A percentile compares a stretch with the other conserved stretches of the same genome.
These are phyloP conservation scores for Ogataea zsoltii DNA, from an alignment of 805 yeast genomes.

Conservation along the genomic window DNA sequence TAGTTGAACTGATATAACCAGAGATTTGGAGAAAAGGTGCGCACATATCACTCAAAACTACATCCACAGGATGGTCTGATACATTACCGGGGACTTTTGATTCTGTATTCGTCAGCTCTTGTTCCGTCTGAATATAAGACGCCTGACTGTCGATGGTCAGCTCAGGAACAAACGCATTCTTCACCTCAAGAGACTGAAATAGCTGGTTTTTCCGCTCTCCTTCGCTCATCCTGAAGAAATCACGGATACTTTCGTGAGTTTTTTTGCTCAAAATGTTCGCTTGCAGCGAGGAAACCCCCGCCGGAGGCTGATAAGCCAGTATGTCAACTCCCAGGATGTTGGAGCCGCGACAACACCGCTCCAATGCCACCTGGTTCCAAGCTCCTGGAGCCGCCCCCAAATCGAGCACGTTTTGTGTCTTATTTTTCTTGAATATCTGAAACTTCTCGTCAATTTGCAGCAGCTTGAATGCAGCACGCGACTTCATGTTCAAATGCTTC, in stretches of 20 bases:
- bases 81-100: conserved; percentile 2
- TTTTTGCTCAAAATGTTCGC: conserved; percentile 76
- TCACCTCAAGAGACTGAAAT: conserved; percentile 20
- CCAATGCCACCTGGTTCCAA: conserved; percentile 84
- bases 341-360: conserved; percentile 50
- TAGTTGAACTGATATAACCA: conserved; percentile 59
- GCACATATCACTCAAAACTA: conserved; percentile 81
- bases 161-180: conserved; percentile 7
- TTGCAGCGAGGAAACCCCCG: conserved; percentile 77
- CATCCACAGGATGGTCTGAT: conserved; percentile 56
- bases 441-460: conserved; percentile 70
- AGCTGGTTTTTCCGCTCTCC: conserved; percentile 31
- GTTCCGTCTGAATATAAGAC: conserved; percentile 22
- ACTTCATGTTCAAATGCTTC: conserved; percentile 57
- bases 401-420: conserved; percentile 59
- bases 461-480: conserved; percentile 91
- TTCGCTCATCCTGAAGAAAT: conserved; percentile 43
- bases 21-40: conserved; percentile 56
- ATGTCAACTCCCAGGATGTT: conserved; percentile 80
- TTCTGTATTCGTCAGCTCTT: conserved; percentile 13
- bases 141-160: conserved; percentile 13
- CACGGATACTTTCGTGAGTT: conserved; percentile 59
- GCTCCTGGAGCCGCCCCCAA: conserved; percentile 94
- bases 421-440: conserved; percentile 45
- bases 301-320: conserved; percentile 74